A percentile compares a stretch with the other conserved stretches of the same genome.
phyloP scores from a whole-genome alignment of 2,329 filamentous ascomycete species.

The Macrophomina tecta region DNA sequence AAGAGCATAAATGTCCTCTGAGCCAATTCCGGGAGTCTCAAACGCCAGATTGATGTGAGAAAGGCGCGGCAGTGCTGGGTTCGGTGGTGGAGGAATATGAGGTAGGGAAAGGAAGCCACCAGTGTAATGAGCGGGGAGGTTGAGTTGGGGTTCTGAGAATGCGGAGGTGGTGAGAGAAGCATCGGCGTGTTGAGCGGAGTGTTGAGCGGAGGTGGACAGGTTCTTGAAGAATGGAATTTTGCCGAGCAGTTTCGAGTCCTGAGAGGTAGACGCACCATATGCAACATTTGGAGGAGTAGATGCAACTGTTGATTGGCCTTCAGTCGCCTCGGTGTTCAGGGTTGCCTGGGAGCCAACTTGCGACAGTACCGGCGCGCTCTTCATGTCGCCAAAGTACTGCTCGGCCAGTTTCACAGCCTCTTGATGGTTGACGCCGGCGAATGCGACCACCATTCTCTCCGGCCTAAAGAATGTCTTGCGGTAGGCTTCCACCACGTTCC shows the following conservation, averaged over 20 bases:
- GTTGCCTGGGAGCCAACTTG: slow-evolving; percentile 64
- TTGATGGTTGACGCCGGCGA: slow-evolving; percentile 85
- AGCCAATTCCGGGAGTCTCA: slow-evolving; percentile 88
- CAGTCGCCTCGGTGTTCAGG: slow-evolving; percentile 31
- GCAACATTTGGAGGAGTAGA: slow-evolving; percentile 4
- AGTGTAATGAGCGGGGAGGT: slow-evolving; percentile 79
- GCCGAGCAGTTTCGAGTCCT: slow-evolving; percentile 72
- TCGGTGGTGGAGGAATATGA: slow-evolving; percentile 75
- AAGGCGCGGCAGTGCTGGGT: slow-evolving; percentile 78
- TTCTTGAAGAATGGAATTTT: slow-evolving; percentile 91
- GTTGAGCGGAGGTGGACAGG: slow-evolving; percentile 75
- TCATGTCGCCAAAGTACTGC: slow-evolving; percentile 92
- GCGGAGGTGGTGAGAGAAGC: slow-evolving; percentile 18
- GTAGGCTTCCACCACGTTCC: slow-evolving; percentile 76
- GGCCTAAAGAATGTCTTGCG: slow-evolving; percentile 83
- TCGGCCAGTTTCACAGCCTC: slow-evolving; percentile 81
- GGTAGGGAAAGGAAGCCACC: slow-evolving; percentile 91
- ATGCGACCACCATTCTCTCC: slow-evolving; percentile 91
- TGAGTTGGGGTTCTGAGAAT: slow-evolving; percentile 61
- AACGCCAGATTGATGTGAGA: slow-evolving; percentile 96
- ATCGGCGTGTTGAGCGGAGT: slow-evolving; percentile 55
- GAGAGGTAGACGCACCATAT: slow-evolving; percentile 40
- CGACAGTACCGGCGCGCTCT: slow-evolving; percentile 55
- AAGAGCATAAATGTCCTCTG: slow-evolving; percentile 92
- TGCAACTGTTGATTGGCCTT: slow-evolving; percentile 32